Conservation (phyloP, 371 early-diverging fungal genomes). For the Capniomyces stellatus region DNA sequence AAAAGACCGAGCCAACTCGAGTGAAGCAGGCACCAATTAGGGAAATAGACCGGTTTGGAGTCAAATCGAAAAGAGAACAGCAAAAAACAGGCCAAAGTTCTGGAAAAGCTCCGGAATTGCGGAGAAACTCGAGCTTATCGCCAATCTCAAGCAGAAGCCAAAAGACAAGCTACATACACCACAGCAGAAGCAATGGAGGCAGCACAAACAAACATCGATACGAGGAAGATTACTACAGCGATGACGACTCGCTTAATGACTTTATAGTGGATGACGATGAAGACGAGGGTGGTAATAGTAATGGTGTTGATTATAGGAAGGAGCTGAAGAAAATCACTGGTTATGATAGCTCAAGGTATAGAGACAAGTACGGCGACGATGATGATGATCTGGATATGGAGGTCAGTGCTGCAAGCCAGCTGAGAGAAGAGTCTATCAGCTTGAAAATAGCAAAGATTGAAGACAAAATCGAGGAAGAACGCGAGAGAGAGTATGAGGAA, state of each 20-base stretch:
- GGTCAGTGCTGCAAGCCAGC: neutral
- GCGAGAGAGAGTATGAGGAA: neutral
- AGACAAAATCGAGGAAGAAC: neutral
- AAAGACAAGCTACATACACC: too few relatives aligned
- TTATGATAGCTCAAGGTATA: slow-evolving; percentile 15
- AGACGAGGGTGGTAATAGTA: slow-evolving; percentile 7
- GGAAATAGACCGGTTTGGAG: too few relatives aligned
- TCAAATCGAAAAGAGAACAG: too few relatives aligned
- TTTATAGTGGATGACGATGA: slow-evolving; percentile 25
- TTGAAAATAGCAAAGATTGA: neutral
- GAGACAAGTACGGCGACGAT: slow-evolving; percentile 18
- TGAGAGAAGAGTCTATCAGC: neutral
- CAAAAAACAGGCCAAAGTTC: too few relatives aligned
- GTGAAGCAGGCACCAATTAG: too few relatives aligned
- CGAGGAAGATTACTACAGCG: slow-evolving; percentile 17
- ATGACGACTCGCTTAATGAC: slow-evolving; percentile 25
- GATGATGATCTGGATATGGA: slow-evolving; percentile 16
- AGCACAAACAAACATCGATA: too few relatives aligned
- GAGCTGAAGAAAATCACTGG: slow-evolving; percentile 7
- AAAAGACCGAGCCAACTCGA: too few relatives aligned
- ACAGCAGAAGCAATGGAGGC: too few relatives aligned
- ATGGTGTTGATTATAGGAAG: slow-evolving; percentile 18
- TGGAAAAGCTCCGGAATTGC: too few relatives aligned
- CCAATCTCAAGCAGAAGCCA: too few relatives aligned
- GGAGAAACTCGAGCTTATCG: too few relatives aligned